Evolutionary conservation across 495 filamentous ascomycete genomes (phyloP), one percentile per base, ranked within the genome.

Genomic region (Penicillium odoratum): DNA sequence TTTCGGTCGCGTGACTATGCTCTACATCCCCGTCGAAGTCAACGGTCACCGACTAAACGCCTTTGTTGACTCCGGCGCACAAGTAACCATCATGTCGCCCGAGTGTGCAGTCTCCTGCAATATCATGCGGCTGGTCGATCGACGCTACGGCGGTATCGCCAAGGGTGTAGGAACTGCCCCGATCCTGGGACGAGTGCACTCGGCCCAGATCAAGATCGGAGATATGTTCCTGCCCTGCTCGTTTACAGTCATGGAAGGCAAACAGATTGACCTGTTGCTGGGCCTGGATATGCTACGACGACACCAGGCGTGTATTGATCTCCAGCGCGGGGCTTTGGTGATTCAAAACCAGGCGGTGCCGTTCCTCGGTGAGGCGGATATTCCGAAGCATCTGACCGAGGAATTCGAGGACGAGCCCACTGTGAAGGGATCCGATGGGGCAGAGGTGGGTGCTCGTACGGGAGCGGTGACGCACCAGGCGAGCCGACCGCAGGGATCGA

Each of bases 161-260:
- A 85, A 88, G 54, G 94, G 94, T 46, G 93, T 99, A 15, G 94
- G 94, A 18, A 97, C 92, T 2, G 95, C 94, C 34, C 88, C 85
- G 48, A 96, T 99, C 59, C 85, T 99, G 16, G 94, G 94, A 38
- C 91, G 93, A 28, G 94, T 99, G 0, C 94, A 98, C 67, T 89
- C 88, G 16, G 93, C 95, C 13, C 90, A 90, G 70, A 93, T 98
- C 69, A 90, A 89, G 74, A 96, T 99, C 61, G 95, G 94, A 16
- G 83, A 81, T 36, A 83, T 93, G 65, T 92, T 91, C 66, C 82
- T 99, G 50, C 85, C 93, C 0, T 97, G 92, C 78, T 90, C 89
- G 48, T 99, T 99, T 73, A 98, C 95, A n/a, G 94, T 99, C 61
- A 97, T 99, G 94, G 94, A 99, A 74, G 94, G 94, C 36, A 99